Conservation (phyloP, 1,284 basidiomycete species). For the Trametes sp. region DNA sequence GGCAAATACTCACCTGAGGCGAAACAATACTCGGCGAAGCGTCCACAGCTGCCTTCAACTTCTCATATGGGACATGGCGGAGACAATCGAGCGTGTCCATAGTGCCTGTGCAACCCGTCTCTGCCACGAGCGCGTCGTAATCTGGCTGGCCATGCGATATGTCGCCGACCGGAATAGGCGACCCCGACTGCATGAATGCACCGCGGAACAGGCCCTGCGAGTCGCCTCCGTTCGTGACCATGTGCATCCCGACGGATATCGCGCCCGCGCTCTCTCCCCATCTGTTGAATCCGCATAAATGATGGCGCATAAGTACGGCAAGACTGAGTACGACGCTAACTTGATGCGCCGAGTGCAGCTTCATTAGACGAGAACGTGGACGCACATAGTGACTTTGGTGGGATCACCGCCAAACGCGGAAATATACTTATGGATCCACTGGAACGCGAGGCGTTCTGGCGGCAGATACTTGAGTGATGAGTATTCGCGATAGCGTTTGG, state of each 20-base stretch:
- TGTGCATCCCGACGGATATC: conserved; percentile 44
- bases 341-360: no score
- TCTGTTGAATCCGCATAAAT: conserved; percentile 48
- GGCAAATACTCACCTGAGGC: conserved; percentile 34
- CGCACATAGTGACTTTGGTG: conserved; percentile 62
- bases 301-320: no score
- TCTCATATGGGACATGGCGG: conserved; percentile 42
- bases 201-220: conserved; percentile 46
- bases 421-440: conserved; percentile 66
- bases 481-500: no score
- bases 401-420: conserved; percentile 69
- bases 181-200: conserved; percentile 47
- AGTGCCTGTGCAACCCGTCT: conserved; percentile 41
- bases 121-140: conserved; percentile 44
- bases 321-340: neutral
- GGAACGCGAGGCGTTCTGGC: conserved; percentile 34
- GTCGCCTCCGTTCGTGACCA: conserved; percentile 43
- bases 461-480: neutral
- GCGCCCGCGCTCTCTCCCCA: conserved; percentile 53
- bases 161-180: conserved; percentile 41
- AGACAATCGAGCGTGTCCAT: conserved; percentile 51
- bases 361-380: neutral
- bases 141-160: conserved; percentile 37
- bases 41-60: conserved; percentile 41
- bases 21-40: conserved; percentile 39